Conservation (phyloP, 208 protist genomes). For the Leishmania tarentolae region DNA sequence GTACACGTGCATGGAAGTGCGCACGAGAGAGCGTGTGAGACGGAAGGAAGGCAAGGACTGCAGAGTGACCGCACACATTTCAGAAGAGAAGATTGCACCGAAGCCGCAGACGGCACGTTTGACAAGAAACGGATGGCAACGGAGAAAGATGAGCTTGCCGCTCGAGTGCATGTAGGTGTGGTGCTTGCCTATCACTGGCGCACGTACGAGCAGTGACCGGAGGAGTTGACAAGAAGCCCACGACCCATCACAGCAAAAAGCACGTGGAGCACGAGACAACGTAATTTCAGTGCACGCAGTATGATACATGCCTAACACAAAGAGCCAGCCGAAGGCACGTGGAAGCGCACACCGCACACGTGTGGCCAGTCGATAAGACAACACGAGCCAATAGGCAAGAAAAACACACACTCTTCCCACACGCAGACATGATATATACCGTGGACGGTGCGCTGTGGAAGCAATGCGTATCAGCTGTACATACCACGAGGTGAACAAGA, state of each 20-base stretch:
- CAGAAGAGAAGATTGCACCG: not conserved
- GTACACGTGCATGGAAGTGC: not conserved
- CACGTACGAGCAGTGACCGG: not conserved
- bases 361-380: not conserved
- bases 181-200: not conserved
- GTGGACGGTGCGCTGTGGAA: not conserved
- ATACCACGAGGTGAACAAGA: not conserved
- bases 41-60: constrained; percentile 5
- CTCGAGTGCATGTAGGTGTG: not conserved
- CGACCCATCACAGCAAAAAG: not conserved
- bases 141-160: not conserved
- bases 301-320: constrained; percentile 7
- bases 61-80: not conserved
- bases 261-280: not conserved
- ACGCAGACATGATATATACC: too few relatives aligned
- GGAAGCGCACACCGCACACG: not conserved
- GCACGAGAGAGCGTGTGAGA: constrained; percentile 3
- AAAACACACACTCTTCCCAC: not conserved
- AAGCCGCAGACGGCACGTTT: not conserved
- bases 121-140: not conserved
- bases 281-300: not conserved
- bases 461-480: not conserved
- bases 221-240: not conserved
- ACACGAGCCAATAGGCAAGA: not conserved
- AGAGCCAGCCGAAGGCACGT: not conserved